Percentiles rank a stretch among this genome's conserved stretches.
phyloP scores from a whole-genome alignment of 352 stramenopile genomes.

The Plasmopara viticola region DNA sequence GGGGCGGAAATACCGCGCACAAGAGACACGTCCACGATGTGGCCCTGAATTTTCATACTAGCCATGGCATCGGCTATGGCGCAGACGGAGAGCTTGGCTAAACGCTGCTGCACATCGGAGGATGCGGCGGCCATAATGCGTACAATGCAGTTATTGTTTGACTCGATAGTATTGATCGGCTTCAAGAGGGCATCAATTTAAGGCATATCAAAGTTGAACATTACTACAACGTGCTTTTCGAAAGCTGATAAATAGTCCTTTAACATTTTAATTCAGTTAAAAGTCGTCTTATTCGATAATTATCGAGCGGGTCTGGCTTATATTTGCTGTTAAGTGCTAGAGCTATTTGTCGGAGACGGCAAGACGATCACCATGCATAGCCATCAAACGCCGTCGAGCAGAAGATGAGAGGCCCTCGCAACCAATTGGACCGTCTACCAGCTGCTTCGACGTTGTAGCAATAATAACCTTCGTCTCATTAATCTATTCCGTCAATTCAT shows the following conservation, averaged over 20 bases:
- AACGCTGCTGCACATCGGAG: constrained; percentile 38
- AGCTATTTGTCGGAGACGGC: neutral
- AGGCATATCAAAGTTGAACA: no score
- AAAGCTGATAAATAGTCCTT: no score
- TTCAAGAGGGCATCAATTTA: no score
- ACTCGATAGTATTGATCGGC: no score
- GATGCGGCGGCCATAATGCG: neutral
- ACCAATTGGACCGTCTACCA: neutral
- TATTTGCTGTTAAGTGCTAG: neutral
- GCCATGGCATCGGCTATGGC: constrained; percentile 74
- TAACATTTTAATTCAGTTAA: no score
- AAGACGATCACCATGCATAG: constrained; percentile 1
- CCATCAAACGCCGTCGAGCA: constrained; percentile 2
- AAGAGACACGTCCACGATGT: constrained; percentile 70
- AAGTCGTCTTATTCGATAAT: no score
- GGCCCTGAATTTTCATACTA: constrained; percentile 68
- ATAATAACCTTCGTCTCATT: neutral
- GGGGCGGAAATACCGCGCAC: constrained; percentile 54
- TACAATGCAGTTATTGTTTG: no score
- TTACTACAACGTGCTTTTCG: no score
- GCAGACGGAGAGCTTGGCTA: constrained; percentile 76
- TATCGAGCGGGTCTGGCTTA: no score
- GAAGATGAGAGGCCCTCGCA: neutral
- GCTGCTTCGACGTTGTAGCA: neutral
- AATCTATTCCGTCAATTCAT: neutral